Base-by-base conservation (phyloP, 1,284 basidiomycete species). In the Quambalaria eucalypti region DNA sequence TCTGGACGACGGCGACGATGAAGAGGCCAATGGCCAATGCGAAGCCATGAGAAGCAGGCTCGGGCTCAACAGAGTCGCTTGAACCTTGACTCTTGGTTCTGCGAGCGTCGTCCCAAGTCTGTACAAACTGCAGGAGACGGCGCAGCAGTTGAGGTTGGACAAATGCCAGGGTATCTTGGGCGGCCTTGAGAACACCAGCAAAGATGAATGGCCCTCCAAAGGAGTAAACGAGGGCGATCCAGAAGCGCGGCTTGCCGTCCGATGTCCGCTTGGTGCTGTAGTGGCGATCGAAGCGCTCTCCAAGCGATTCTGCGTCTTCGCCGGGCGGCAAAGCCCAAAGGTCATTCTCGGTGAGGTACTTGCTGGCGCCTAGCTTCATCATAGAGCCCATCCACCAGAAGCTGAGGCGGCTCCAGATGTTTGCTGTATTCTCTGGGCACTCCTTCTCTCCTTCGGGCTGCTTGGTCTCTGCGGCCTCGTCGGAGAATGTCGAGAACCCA, bases 61-160 rank as follows among this genome's bases (percentile, higher is more conserved):
- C 47, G 30, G 52, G 4, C 16, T 40, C 21, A 36, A 51, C 46
- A 8, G 16, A 29, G 25, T n/a, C 3, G 3, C 36, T 21, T 4
- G 21, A 3, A 21, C 3, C 10, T 10, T 39, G 36, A 21, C 36
- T 39, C 31, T 44, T 44, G 55, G 51, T 53, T 59, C 52, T 42
- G 7, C 42, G 4, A 23, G 57, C 47, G 40, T 57, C 48, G 56
- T 62, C 57, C 62, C 64, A 68, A 54, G 62, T 53, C 47, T 67
- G 63, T 5, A 74, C 91, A 71, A 87, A 97, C 12, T 82, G 78
- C 30, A 97, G 80, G 7, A 98, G 80, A 66, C 83, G 80, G 16
- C 87, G 83, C 26, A 98, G 82, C 1, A 97, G 80, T 74, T 95
- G 87, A 0, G 93, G 93, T 73, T 96, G 92, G 2, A 85, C 75